Percentiles rank a stretch among this genome's conserved stretches.
These are phyloP conservation scores for Heritiera littoralis DNA, from an alignment of 345 rosid species.

Conservation along the genomic window DNA sequence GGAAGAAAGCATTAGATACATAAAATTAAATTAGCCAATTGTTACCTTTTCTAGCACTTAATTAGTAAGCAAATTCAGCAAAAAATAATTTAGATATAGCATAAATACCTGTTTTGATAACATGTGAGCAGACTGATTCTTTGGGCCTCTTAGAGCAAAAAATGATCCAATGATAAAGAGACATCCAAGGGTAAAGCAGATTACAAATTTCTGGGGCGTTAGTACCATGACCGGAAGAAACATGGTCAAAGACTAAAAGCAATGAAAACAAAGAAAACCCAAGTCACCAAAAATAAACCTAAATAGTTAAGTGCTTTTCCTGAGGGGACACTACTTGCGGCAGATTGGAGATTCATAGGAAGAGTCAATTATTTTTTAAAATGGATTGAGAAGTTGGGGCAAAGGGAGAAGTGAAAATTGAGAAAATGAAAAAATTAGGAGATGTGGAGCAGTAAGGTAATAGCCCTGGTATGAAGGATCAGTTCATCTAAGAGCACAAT, in stretches of 20 bases:
- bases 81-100: neutral
- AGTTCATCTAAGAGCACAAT: too few relatives aligned
- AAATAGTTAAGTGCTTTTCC: slow-evolving; percentile 87
- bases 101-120: slow-evolving; percentile 66
- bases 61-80: neutral
- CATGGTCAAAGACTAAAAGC: slow-evolving; percentile 92
- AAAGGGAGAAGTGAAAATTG: too few relatives aligned
- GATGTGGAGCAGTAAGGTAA: too few relatives aligned
- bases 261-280: slow-evolving; percentile 79
- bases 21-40: neutral
- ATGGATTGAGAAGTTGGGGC: too few relatives aligned
- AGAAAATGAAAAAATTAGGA: too few relatives aligned
- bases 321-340: slow-evolving; percentile 83
- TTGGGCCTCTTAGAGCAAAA: slow-evolving; percentile 87
- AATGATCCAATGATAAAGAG: slow-evolving; percentile 80
- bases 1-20: too few relatives aligned
- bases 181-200: slow-evolving; percentile 90
- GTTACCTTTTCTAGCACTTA: neutral
- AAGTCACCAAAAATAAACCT: slow-evolving; percentile 71
- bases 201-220: slow-evolving; percentile 92
- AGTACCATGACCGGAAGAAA: slow-evolving; percentile 94
- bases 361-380: too few relatives aligned
- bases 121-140: slow-evolving; percentile 80
- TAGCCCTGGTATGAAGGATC: too few relatives aligned
- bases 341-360: slow-evolving; percentile 77